Conservation (phyloP, 345 rosid genomes). For the Euphorbia lathyris region DNA sequence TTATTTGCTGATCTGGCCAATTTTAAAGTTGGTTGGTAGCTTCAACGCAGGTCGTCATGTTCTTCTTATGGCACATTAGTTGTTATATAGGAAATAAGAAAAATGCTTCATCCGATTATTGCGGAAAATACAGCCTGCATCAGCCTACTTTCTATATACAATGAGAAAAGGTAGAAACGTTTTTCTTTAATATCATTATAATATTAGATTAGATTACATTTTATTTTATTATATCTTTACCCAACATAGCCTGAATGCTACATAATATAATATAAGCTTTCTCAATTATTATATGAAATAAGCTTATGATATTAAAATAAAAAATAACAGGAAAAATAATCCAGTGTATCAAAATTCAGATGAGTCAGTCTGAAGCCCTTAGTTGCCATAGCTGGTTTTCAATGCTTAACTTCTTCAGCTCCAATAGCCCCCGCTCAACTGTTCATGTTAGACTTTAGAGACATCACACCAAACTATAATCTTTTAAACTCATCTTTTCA, state of each 20-base stretch:
- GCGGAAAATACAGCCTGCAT: too few species aligned
- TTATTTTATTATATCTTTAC: not conserved
- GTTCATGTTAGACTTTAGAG: conserved; percentile 12
- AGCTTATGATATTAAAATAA: not conserved
- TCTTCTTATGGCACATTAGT: too few species aligned
- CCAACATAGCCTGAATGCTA: not conserved
- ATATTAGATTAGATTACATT: not conserved
- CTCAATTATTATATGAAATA: too few species aligned
- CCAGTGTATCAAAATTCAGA: conserved; percentile 25
- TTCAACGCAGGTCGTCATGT: too few species aligned
- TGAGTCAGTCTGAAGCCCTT: conserved; percentile 43
- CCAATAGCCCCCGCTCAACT: conserved; percentile 80
- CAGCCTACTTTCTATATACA: too few species aligned
- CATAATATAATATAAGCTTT: not conserved
- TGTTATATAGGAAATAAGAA: too few species aligned
- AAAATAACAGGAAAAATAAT: conserved; percentile 18
- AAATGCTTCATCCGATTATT: too few species aligned
- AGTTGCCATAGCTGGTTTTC: conserved; percentile 78
- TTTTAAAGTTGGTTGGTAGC: too few species aligned
- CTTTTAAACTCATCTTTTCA: not conserved
- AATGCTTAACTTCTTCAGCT: conserved; percentile 69
- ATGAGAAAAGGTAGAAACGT: too few species aligned
- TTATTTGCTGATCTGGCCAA: too few species aligned
- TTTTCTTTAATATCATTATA: not conserved
- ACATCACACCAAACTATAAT: not conserved